These are phyloP conservation scores for Neolentinus lepideus DNA, from an alignment of 1,284 basidiomycete genomes.

Conservation along the genomic window DNA sequence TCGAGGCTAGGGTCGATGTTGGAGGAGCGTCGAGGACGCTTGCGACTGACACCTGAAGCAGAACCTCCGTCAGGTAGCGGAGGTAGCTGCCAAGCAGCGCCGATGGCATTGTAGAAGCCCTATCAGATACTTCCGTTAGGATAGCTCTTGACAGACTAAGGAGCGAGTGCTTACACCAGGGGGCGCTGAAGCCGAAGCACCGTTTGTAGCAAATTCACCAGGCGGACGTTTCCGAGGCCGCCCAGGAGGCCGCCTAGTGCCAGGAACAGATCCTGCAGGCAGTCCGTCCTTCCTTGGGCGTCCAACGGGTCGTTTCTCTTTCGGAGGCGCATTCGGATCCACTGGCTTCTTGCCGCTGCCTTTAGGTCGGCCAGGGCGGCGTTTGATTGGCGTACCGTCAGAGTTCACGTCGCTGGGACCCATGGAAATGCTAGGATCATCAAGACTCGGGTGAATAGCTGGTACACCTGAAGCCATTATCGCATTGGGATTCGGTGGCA, in stretches of 20 bases:
- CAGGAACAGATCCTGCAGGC: constrained; percentile 41
- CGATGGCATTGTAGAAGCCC: background rate
- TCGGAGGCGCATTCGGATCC: constrained; percentile 29
- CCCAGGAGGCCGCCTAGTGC: constrained; percentile 24
- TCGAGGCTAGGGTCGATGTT: constrained; percentile 43
- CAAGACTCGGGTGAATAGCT: background rate
- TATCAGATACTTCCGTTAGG: background rate
- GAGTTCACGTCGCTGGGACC: background rate
- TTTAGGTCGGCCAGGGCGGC: constrained; percentile 38
- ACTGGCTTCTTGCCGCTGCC: constrained; percentile 46
- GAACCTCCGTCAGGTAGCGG: background rate
- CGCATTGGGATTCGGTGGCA: background rate
- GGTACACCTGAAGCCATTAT: background rate
- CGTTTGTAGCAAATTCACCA: constrained; percentile 21
- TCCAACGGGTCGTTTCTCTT: constrained; percentile 46
- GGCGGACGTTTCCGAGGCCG: constrained; percentile 34
- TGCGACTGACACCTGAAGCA: constrained; percentile 10
- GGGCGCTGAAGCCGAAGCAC: constrained; percentile 9
- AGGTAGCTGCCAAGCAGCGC: background rate
- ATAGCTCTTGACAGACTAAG: background rate
- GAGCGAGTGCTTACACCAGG: background rate
- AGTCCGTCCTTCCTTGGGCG: constrained; percentile 51
- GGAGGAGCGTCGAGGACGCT: constrained; percentile 15
- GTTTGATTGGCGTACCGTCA: constrained; percentile 22
- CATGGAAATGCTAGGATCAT: background rate